Percentiles rank a stretch among this genome's conserved stretches.
Conservation (phyloP, 2,329 filamentous ascomycete genomes). For the Dendryphion nanum region DNA sequence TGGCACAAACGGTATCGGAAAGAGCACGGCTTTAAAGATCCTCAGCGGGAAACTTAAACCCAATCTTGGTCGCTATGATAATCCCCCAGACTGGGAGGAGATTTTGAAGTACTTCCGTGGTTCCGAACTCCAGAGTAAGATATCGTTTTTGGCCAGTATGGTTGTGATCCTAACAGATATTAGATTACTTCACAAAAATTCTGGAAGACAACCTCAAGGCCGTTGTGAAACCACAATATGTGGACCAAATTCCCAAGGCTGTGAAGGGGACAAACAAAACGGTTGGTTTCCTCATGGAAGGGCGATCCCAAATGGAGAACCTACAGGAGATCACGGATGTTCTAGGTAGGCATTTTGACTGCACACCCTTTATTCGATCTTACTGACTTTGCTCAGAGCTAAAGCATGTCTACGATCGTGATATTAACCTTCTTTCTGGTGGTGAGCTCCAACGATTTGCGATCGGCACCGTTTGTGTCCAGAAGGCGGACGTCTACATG, state of each 20-base stretch:
- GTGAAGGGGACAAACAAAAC: constrained; percentile 78
- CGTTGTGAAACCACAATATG: constrained; percentile 98
- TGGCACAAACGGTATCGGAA: constrained; percentile 99
- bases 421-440: constrained; percentile 86
- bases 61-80: constrained; percentile 90
- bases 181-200: constrained; percentile 98
- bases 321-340: constrained; percentile 77
- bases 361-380: background rate
- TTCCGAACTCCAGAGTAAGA: constrained; percentile 90
- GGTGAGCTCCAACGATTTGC: constrained; percentile 98
- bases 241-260: constrained; percentile 94
- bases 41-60: constrained; percentile 98
- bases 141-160: background rate
- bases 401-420: constrained; percentile 85
- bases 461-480: constrained; percentile 92
- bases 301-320: constrained; percentile 74
- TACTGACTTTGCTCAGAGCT: constrained; percentile 58
- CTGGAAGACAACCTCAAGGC: constrained; percentile 96
- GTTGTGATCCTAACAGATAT: constrained; percentile 16
- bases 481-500: constrained; percentile 95
- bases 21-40: constrained; percentile 99
- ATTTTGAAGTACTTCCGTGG: constrained; percentile 98
- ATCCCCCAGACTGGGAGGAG: constrained; percentile 98
- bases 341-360: constrained; percentile 52
- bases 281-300: constrained; percentile 75